phyloP scores from a whole-genome alignment of 2,329 filamentous ascomycete species.

The Chaetomiaceae sp. region DNA sequence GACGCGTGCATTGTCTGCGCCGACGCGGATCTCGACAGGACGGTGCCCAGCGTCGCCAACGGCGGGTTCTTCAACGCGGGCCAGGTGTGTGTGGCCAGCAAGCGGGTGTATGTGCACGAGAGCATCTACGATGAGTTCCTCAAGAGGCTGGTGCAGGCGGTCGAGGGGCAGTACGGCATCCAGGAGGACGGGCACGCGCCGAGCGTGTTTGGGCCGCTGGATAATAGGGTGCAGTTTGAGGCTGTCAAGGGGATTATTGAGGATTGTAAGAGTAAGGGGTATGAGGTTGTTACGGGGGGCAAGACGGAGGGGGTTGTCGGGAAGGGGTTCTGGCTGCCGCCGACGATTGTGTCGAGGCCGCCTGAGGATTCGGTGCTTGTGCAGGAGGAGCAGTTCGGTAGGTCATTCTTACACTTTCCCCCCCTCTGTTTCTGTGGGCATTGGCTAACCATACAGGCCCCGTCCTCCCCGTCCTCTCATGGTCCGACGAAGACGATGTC shows the following conservation, averaged over 20 bases:
- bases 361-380: slow-evolving; percentile 53
- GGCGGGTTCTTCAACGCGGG: slow-evolving; percentile 50
- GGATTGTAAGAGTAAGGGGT: slow-evolving; percentile 50
- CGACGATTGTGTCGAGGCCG: slow-evolving; percentile 56
- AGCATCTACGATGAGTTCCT: slow-evolving; percentile 54
- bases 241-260: slow-evolving; percentile 53
- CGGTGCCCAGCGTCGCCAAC: slow-evolving; percentile 41
- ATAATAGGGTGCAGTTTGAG: slow-evolving; percentile 63
- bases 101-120: slow-evolving; percentile 59
- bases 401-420: slow-evolving; percentile 15
- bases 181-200: slow-evolving; percentile 29
- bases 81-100: slow-evolving; percentile 53
- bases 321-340: slow-evolving; percentile 52
- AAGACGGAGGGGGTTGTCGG: slow-evolving; percentile 27
- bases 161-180: slow-evolving; percentile 41
- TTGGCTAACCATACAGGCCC: slow-evolving; percentile 41
- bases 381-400: slow-evolving; percentile 57
- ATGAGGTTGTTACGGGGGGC: slow-evolving; percentile 49
- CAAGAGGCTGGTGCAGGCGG: slow-evolving; percentile 37
- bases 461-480: slow-evolving; percentile 59
- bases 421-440: background rate
- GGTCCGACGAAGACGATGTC: slow-evolving; percentile 57
- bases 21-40: slow-evolving; percentile 46
- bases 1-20: slow-evolving; percentile 50
- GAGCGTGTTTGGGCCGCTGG: slow-evolving; percentile 53